Conservation (phyloP, 148 eudicot species). For the Bassia scoparia region DNA sequence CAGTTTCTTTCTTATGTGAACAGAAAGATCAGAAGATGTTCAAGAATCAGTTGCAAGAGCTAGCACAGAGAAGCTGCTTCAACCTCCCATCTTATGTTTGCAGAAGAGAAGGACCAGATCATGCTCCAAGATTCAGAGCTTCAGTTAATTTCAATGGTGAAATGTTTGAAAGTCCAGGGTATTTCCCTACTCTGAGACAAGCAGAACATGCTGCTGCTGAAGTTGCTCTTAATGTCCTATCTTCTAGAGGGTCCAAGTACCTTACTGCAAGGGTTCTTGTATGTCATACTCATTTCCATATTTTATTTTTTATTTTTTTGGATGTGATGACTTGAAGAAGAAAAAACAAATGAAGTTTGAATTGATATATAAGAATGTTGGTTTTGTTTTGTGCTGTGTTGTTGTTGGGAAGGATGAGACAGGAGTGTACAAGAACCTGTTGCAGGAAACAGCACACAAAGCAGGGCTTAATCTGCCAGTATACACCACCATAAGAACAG, state of each 20-base stretch:
- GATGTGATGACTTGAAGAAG: too few relatives aligned
- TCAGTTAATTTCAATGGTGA: constrained; percentile 47
- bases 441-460: constrained; percentile 55
- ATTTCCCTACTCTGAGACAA: constrained; percentile 37
- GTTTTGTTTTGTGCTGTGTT: not conserved
- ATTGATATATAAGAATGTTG: not conserved
- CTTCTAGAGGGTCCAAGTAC: constrained; percentile 38
- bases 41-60: constrained; percentile 49
- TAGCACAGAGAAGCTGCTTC: constrained; percentile 54
- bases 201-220: constrained; percentile 53
- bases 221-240: constrained; percentile 39
- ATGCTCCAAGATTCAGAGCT: constrained; percentile 52
- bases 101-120: constrained; percentile 56
- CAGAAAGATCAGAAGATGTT: constrained; percentile 25
- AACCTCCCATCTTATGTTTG: constrained; percentile 42
- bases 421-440: constrained; percentile 55
- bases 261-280: constrained; percentile 59
- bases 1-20: not conserved
- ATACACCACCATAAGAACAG: constrained; percentile 53
- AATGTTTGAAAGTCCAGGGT: constrained; percentile 34
- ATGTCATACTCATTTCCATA: constrained; percentile 15
- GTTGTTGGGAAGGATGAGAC: constrained; percentile 43
- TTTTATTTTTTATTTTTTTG: not conserved
- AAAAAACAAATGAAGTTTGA: too few relatives aligned
- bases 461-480: constrained; percentile 51